phyloP scores from a whole-genome alignment of 495 filamentous ascomycete genomes.

The Penicillium lagena region DNA sequence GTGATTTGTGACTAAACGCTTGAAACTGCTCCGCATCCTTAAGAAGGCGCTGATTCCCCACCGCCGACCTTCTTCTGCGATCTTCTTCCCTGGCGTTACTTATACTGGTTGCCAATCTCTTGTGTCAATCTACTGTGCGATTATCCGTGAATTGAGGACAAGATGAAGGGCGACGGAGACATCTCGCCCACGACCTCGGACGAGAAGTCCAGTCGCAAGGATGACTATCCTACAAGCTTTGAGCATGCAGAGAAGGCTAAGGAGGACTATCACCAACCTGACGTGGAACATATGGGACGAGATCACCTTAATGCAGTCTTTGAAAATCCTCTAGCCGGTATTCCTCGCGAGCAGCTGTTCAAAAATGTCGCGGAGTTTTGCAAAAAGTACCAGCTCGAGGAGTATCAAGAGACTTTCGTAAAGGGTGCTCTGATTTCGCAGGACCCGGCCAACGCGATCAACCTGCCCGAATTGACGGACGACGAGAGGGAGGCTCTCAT shows the following conservation, averaged over 20 bases:
- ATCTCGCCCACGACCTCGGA: too few species aligned
- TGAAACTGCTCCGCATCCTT: too few species aligned
- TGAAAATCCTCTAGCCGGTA: constrained; percentile 45
- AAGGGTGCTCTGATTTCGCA: constrained; percentile 52
- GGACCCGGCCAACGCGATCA: constrained; percentile 31
- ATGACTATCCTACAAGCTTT: constrained; percentile 3
- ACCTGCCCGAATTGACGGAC: constrained; percentile 37
- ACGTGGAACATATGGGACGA: constrained; percentile 13
- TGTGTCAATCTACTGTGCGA: too few species aligned
- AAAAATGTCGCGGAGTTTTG: constrained; percentile 47
- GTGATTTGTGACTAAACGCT: too few species aligned
- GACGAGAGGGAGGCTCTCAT: constrained; percentile 36
- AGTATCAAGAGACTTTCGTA: constrained; percentile 35
- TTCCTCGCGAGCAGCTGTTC: constrained; percentile 41
- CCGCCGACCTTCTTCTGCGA: too few species aligned
- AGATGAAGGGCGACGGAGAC: constrained; percentile 1
- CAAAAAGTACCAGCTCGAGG: constrained; percentile 31
- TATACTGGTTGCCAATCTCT: too few species aligned
- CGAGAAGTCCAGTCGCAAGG: constrained; percentile 1
- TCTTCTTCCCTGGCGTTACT: too few species aligned
- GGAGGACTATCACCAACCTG: background rate
- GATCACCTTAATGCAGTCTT: constrained; percentile 28
- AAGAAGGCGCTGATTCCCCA: too few species aligned
- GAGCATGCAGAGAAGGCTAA: constrained; percentile 5
- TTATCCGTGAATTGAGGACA: background rate